Base-by-base conservation (phyloP, 495 filamentous ascomycete species). In the Penicillium herquei region DNA sequence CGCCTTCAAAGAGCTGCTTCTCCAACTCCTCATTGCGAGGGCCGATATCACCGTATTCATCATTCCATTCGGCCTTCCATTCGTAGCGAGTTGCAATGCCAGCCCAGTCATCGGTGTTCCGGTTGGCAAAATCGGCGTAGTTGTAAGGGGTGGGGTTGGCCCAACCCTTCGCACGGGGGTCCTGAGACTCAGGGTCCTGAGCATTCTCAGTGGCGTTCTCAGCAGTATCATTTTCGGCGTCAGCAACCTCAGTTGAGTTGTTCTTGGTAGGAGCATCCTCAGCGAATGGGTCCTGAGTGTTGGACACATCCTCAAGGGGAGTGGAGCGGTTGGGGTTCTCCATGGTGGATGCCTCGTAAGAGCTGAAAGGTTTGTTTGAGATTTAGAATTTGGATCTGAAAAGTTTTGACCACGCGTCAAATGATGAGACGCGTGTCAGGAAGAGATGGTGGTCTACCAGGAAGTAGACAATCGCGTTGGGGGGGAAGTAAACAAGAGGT, bases 51-150 rank as follows among this genome's bases (percentile, higher is more conserved):
- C 92, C 94, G 57, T 79, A 87, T 5, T 96, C 90, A 2, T 90
- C 90, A 9, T 84, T 78, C 88, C 89, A 97, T 66, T 95, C 86
- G 54, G 89, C 90, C 10, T 84, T 78, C 88, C 89, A 97, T 66
- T 95, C 86, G 54, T 98, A 98, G 13, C 85, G 80, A 1, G 61
- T 62, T 26, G 85, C 85, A 52, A 81, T 82, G 12, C 76, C 73
- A 52, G 77, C 77, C 85, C 85, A 89, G 10, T 45, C 51, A 6
- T 31, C 9, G 8, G 13, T 6, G 0, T 30, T 31, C 39, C 44
- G 16, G 13, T 41, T 3, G 10, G 3, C 49, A n/a, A 13, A 43
- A 1, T 18, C 9, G 0, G 43, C 41, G 16, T 54, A 54, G 18
- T 54, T 18, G 42, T 26, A 54, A 1, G 51, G 14, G 7, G 41